Evolutionary conservation across 352 stramenopile species (phyloP), one percentile per base, ranked within the genome.

Genomic region (Globisporangium acanthophoron): DNA sequence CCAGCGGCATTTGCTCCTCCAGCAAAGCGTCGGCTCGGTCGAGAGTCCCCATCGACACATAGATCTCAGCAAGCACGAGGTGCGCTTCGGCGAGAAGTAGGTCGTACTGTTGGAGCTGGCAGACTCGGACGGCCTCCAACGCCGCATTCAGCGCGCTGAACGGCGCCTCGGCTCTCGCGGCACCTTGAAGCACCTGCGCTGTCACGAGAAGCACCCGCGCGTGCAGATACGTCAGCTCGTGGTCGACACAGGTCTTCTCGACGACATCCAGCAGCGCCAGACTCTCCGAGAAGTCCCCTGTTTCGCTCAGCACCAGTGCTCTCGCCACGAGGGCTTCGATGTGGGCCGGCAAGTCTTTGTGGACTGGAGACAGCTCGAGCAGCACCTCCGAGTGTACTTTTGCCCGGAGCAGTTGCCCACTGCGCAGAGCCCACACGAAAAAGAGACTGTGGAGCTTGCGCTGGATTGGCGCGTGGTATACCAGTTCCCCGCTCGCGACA

Each of bases 61-160:
- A 78, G 6, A 88, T 69, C 41, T 92, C 78, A 13, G 76, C 75
- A 48, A 92, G 75, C 7, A 78, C 59, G 33, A 89, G 48, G 59
- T 92, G 76, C 18, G 76, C 69, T 56, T 88, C 75, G 5, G 70
- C 70, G 7, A 88, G 45, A 20, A 92, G 58, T 6, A 89, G 56
- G 52, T 87, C 78, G 16, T 79, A 92, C 13, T 80, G 66, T 24
- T 88, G 71, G 0, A 49, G 58, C 50, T 58, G 59, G 43, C 76
- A 89, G 20, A 90, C 64, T 27, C 76, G 65, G n/a, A 84, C 66
- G 4, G 62, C 61, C 52, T 74, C 70, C 11, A 90, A 55, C 18
- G 81, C 44, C 0, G 51, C 12, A 15, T 70, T 78, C 11, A 92
- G 50, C 1, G 74, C 74, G 29, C 78, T 64, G 49, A 85, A 85